A percentile compares a stretch with the other conserved stretches of the same genome.
Evolutionary conservation across 2,329 filamentous ascomycete species (phyloP).

Genomic region (Aspergillus sp.): DNA sequence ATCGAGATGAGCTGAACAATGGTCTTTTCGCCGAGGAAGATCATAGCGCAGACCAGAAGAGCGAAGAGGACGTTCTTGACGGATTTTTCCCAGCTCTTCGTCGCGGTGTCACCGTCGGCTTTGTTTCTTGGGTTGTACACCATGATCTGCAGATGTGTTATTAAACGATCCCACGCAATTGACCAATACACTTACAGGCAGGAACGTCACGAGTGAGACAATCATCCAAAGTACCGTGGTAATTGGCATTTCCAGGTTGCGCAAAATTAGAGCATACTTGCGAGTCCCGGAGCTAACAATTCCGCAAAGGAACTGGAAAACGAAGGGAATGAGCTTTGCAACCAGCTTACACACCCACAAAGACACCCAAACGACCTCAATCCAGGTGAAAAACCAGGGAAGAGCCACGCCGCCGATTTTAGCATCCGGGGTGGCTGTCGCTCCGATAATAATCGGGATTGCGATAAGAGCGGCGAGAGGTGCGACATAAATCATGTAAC

Average conservation of each 20-base stretch:
- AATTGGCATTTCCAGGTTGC: constrained; percentile 63
- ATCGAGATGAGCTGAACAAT: constrained; percentile 69
- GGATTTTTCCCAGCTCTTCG: constrained; percentile 56
- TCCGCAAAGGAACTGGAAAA: constrained; percentile 66
- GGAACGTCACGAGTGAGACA: constrained; percentile 63
- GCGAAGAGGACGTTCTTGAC: constrained; percentile 65
- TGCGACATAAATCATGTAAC: constrained; percentile 66
- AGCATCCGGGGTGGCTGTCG: constrained; percentile 52
- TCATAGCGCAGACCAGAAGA: constrained; percentile 59
- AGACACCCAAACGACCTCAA: constrained; percentile 67
- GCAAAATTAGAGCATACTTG: constrained; percentile 65
- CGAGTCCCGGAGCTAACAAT: constrained; percentile 67
- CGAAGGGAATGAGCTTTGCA: constrained; percentile 60
- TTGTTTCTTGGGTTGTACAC: constrained; percentile 46
- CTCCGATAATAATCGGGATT: constrained; percentile 67
- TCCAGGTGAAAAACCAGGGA: constrained; percentile 67
- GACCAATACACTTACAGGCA: constrained; percentile 46
- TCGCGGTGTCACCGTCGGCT: constrained; percentile 33
- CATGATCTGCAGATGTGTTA: constrained; percentile 43
- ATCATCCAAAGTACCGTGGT: constrained; percentile 65
- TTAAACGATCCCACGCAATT: neutral
- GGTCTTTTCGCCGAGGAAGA: constrained; percentile 63
- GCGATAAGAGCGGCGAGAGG: constrained; percentile 63
- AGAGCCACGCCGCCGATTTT: constrained; percentile 61
- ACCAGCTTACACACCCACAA: constrained; percentile 67